Percentiles rank a stretch among this genome's conserved stretches.
Evolutionary conservation across 306 rosid species (phyloP).

Genomic region (Glycine tomentella): DNA sequence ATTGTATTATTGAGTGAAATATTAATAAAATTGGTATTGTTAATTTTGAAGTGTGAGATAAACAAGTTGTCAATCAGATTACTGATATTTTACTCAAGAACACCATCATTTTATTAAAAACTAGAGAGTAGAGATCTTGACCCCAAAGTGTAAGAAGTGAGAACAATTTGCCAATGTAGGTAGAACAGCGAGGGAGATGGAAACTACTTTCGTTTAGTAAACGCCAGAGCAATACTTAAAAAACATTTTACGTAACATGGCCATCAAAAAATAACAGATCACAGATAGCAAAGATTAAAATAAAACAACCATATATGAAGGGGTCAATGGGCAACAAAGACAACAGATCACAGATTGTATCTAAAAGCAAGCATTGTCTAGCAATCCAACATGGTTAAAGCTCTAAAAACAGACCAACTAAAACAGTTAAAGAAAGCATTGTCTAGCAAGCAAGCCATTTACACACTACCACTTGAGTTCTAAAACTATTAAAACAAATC

Average conservation of each 20-base stretch:
- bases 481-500: not conserved
- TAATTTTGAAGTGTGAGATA: no score
- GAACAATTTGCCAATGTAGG: not conserved
- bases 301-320: not conserved
- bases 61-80: no score
- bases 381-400: conserved; percentile 9
- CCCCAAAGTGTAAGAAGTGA: no score
- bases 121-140: no score
- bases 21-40: no score
- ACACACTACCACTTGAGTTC: conserved; percentile 42
- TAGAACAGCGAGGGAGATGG: not conserved
- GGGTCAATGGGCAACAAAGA: not conserved
- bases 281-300: no score
- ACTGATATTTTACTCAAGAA: no score
- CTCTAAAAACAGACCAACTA: not conserved
- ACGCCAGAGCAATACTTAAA: not conserved
- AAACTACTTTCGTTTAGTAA: not conserved
- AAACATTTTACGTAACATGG: no score
- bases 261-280: no score
- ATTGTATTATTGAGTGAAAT: no score
- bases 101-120: no score
- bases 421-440: conserved; percentile 9
- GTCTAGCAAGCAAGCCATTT: conserved; percentile 1
- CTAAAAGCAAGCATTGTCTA: conserved; percentile 15
- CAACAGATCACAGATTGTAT: not conserved